A percentile compares a stretch with the other conserved stretches of the same genome.
Evolutionary conservation across 1,284 basidiomycete species (phyloP).

Genomic region (Puccinia coronata): DNA sequence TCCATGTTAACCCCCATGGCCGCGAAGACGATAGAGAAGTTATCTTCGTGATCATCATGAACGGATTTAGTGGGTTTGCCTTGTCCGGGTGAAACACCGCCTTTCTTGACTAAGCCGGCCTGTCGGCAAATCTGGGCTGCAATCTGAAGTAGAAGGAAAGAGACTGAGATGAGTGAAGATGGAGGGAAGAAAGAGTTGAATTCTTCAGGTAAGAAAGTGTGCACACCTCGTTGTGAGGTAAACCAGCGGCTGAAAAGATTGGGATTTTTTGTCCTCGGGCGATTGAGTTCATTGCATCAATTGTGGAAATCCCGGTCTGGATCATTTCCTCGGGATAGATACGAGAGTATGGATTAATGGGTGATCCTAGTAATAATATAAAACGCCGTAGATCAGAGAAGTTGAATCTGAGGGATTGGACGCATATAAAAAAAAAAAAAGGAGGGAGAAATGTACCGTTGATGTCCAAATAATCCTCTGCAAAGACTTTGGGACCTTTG

Average conservation of each 20-base stretch:
- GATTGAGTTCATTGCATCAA: constrained; percentile 97
- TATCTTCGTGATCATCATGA: constrained; percentile 98
- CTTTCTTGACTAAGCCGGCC: constrained; percentile 85
- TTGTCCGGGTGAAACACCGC: constrained; percentile 53
- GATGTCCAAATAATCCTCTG: constrained; percentile 98
- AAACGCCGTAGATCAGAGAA: constrained; percentile 4
- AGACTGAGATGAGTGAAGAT: not conserved
- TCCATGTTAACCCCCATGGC: constrained; percentile 99
- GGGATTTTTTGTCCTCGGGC: constrained; percentile 99
- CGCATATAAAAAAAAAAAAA: no score
- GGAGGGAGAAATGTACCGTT: constrained; percentile 90
- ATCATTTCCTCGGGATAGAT: constrained; percentile 99
- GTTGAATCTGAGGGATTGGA: not conserved
- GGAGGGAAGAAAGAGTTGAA: constrained; percentile 23
- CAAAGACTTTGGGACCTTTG: constrained; percentile 97
- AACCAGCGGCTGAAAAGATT: constrained; percentile 97
- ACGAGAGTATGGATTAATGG: constrained; percentile 98
- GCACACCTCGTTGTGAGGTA: constrained; percentile 94
- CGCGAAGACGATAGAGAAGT: constrained; percentile 99
- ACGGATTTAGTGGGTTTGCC: constrained; percentile 86
- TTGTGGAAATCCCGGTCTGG: constrained; percentile 98
- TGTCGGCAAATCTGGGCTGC: constrained; percentile 99
- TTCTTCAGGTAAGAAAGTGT: constrained; percentile 50
- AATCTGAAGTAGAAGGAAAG: constrained; percentile 66
- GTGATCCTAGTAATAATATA: constrained; percentile 70